These are phyloP conservation scores for Fusarium albidum DNA, from an alignment of 2,329 filamentous ascomycete species.

Conservation along the genomic window DNA sequence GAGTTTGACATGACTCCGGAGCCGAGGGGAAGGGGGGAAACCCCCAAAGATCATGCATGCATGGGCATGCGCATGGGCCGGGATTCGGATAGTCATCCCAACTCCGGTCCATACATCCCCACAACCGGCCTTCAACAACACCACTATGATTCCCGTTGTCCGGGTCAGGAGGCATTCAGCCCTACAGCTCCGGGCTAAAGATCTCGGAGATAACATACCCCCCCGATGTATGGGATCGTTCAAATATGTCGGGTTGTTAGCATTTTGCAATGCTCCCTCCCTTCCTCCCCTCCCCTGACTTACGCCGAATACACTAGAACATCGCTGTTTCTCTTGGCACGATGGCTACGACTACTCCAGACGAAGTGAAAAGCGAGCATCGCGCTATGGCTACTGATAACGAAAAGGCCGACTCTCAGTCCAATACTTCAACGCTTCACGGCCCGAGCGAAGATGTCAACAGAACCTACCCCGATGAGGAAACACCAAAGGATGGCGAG, in stretches of 20 bases:
- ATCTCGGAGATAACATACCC: slow-evolving; percentile 10
- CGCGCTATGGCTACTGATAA: background rate
- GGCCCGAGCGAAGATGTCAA: slow-evolving; percentile 19
- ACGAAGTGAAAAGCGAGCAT: background rate
- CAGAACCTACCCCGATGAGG: slow-evolving; percentile 11
- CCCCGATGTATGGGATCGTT: slow-evolving; percentile 6
- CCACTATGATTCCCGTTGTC: slow-evolving; percentile 5
- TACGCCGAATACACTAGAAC: background rate
- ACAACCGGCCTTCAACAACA: slow-evolving; percentile 19
- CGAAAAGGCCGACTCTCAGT: slow-evolving; percentile 18
- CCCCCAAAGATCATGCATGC: background rate
- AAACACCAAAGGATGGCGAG: slow-evolving; percentile 15
- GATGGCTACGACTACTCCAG: slow-evolving; percentile 7
- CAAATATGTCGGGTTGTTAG: slow-evolving; percentile 19
- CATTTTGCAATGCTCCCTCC: background rate
- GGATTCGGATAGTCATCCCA: slow-evolving; percentile 19
- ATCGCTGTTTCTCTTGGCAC: background rate
- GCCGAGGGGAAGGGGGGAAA: background rate
- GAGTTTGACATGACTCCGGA: background rate
- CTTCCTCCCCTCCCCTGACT: background rate
- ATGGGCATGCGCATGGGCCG: slow-evolving; percentile 2
- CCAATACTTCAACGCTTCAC: slow-evolving; percentile 28
- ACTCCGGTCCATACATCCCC: slow-evolving; percentile 18
- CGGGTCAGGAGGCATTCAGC: slow-evolving; percentile 14
- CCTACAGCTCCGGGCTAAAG: slow-evolving; percentile 1